These are phyloP conservation scores for Zea luxurians DNA, from an alignment of 176 grass and related monocot genomes.

Conservation along the genomic window DNA sequence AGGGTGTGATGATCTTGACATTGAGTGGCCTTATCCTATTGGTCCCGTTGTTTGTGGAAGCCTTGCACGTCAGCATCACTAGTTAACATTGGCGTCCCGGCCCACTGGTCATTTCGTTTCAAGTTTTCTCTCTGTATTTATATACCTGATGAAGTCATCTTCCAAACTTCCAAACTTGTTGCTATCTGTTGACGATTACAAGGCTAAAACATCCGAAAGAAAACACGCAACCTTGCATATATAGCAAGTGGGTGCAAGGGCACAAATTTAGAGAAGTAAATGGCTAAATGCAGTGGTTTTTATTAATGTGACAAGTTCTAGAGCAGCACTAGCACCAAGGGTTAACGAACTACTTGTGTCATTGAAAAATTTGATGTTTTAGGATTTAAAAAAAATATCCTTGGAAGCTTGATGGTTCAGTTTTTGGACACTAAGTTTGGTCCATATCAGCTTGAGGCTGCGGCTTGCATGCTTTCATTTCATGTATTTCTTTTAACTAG, in stretches of 20 bases:
- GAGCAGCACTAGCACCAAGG: neutral
- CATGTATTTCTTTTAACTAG: too few species aligned
- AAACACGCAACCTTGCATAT: slow-evolving; percentile 4
- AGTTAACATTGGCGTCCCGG: neutral
- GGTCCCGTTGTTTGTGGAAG: slow-evolving; percentile 2
- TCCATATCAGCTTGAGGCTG: too few species aligned
- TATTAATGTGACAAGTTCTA: neutral
- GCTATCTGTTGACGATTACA: slow-evolving; percentile 24
- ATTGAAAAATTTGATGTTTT: too few species aligned
- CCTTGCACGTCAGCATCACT: slow-evolving; percentile 25
- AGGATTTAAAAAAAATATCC: too few species aligned
- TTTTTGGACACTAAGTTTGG: too few species aligned
- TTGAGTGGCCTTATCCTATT: slow-evolving; percentile 20
- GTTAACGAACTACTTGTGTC: neutral
- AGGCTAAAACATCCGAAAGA: slow-evolving; percentile 38
- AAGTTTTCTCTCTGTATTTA: neutral
- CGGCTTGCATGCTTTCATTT: too few species aligned
- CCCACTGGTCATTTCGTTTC: neutral
- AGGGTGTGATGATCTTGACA: neutral
- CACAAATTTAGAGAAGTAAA: neutral
- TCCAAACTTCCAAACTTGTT: slow-evolving; percentile 37
- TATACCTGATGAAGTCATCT: slow-evolving; percentile 37
- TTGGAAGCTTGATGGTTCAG: too few species aligned
- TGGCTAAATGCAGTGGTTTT: neutral
- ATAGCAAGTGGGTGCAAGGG: slow-evolving; percentile 24